A percentile compares a stretch with the other conserved stretches of the same genome.
These are phyloP conservation scores for Chaetomiaceae sp. DNA, from an alignment of 2,329 filamentous ascomycete genomes.

Conservation along the genomic window DNA sequence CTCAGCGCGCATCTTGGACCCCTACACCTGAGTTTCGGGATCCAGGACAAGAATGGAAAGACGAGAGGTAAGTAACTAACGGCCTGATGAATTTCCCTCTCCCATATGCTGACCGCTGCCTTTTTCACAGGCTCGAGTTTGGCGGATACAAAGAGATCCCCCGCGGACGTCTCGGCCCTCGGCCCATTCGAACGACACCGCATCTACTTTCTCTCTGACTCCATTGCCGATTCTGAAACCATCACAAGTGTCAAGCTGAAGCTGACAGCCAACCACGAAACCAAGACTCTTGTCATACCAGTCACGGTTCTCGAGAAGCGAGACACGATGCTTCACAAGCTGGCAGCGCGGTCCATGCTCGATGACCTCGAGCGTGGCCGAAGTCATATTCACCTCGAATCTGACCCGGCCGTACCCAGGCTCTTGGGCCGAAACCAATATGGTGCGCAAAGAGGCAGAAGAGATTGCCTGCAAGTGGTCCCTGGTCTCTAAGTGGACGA, in stretches of 20 bases:
- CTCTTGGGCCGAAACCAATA: constrained; percentile 4
- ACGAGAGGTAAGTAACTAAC: not conserved
- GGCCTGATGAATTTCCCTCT: too few species aligned
- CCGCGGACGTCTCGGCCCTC: constrained; percentile 14
- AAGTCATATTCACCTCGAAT: constrained; percentile 13
- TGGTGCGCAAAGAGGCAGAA: constrained; percentile 12
- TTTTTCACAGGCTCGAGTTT: not conserved
- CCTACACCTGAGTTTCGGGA: constrained; percentile 5
- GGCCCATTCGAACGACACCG: constrained; percentile 14
- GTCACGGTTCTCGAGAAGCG: constrained; percentile 4
- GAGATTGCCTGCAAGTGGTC: constrained; percentile 20
- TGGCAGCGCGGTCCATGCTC: constrained; percentile 17
- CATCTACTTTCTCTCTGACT: constrained; percentile 15
- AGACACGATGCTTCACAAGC: constrained; percentile 16
- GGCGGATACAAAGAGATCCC: constrained; percentile 9
- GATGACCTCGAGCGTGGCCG: constrained; percentile 18
- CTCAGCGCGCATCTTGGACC: constrained; percentile 16
- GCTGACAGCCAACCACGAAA: not conserved
- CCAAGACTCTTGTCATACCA: constrained; percentile 3
- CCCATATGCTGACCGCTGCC: not conserved
- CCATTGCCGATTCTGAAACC: not conserved
- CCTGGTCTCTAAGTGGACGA: constrained; percentile 22
- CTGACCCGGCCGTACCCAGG: not conserved
- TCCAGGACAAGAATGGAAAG: not conserved
- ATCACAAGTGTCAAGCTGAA: constrained; percentile 5